Evolutionary conservation across 495 filamentous ascomycete species (phyloP), one percentile per base, ranked within the genome.

Genomic region (Lasiosphaeriaceae sp.): DNA sequence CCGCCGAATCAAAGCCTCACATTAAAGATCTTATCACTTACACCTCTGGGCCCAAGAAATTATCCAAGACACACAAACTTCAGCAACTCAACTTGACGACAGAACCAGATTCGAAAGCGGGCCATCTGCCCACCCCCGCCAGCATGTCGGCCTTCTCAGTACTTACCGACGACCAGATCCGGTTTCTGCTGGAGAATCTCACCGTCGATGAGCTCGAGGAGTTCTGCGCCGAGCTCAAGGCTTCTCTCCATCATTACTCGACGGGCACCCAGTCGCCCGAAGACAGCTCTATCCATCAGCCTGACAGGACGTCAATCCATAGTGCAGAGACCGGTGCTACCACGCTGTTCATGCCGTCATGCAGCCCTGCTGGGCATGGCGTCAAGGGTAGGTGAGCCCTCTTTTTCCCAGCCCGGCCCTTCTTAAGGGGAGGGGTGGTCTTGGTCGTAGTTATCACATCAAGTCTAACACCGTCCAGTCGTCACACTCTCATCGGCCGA

Each of bases 291-390:
- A 76, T 80, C 26, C 86, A 89, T 54, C 90, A 96, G 65, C 92
- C 93, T 0, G 82, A 84, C 53, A 82, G 93, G 47, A 88, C 88
- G 0, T 80, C 85, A 0, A 81, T 93, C 47, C 82, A 83, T 44
- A 73, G 80, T 29, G 50, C 78, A 3, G 78, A 73, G 20, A 86
- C 90, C 75, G 87, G 90, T 37, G 82, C 84, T 43, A 95, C 89
- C 2, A 96, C 89, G 0, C 77, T 97, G 29, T 94, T 96, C 69
- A 98, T 97, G 94, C 94, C 94, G 3, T 89, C 89, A 2, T 83
- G 74, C 21, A 77, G 72, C 51, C 62, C 74, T 0, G 47, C 62
- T 1, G 77, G 79, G 17, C 70, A 79, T 50, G 79, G 74, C 16
- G 66, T 81, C 52, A 82, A 83, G 66, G 79, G 76, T 81, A 50